phyloP scores from a whole-genome alignment of 2,329 filamentous ascomycete species.

The Fusarium nisikadoi region DNA sequence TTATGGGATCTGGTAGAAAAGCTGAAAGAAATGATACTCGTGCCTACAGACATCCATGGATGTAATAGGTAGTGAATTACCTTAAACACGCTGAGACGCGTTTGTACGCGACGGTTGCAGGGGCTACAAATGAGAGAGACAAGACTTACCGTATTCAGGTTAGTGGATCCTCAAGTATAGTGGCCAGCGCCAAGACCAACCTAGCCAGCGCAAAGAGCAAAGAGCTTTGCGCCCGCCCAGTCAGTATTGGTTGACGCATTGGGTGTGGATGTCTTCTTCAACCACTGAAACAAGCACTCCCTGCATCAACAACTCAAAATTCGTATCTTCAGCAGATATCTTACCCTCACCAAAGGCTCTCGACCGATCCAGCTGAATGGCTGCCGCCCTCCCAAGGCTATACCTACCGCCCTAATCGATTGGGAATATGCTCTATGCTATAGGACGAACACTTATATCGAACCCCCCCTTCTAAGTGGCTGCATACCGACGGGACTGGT shows the following conservation, averaged over 20 bases:
- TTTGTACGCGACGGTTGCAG: conserved; percentile 31
- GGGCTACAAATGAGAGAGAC: conserved; percentile 2
- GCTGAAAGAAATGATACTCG: background rate
- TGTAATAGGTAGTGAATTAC: background rate
- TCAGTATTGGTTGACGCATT: conserved; percentile 2
- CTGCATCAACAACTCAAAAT: conserved; percentile 33
- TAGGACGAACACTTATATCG: conserved; percentile 15
- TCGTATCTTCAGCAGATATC: conserved; percentile 16
- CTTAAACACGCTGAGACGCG: conserved; percentile 29
- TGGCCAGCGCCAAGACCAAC: conserved; percentile 16
- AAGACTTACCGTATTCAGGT: conserved; percentile 5
- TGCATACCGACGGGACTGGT: conserved; percentile 29
- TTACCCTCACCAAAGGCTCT: conserved; percentile 6
- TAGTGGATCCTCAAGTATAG: conserved; percentile 1
- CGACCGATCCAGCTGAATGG: conserved; percentile 35
- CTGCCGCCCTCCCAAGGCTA: conserved; percentile 21
- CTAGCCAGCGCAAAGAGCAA: conserved; percentile 1
- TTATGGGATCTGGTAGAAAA: background rate
- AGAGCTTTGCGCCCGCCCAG: conserved; percentile 1
- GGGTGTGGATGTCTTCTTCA: conserved; percentile 16
- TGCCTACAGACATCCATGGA: background rate
- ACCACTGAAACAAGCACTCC: conserved; percentile 24
- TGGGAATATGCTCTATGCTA: conserved; percentile 39
- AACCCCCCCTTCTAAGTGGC: conserved; percentile 19
- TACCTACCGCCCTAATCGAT: conserved; percentile 27